These are phyloP conservation scores for Marasmius fiardii DNA, from an alignment of 1,284 basidiomycete species.

Conservation along the genomic window DNA sequence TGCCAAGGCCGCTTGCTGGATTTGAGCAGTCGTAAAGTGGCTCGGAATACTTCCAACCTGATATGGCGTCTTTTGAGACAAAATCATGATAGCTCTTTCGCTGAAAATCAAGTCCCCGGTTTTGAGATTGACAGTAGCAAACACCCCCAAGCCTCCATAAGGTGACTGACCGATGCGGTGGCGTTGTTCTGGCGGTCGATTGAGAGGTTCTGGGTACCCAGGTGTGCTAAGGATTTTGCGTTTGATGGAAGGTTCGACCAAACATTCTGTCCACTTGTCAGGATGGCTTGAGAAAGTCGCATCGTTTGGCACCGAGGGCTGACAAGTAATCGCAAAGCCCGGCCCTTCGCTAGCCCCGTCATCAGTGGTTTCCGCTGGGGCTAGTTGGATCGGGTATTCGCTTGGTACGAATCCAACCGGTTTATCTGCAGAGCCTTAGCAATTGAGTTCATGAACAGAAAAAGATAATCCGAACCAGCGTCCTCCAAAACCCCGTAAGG, in stretches of 20 bases:
- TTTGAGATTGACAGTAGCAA: slow-evolving; percentile 18
- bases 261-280: slow-evolving; percentile 3
- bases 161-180: slow-evolving; percentile 7
- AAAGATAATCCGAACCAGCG: too few relatives aligned
- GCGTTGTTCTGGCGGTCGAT: slow-evolving; percentile 2
- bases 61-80: background rate
- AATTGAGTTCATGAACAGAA: too few relatives aligned
- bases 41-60: too few relatives aligned
- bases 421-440: too few relatives aligned
- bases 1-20: background rate
- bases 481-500: too few relatives aligned
- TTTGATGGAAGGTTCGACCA: slow-evolving; percentile 14
- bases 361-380: too few relatives aligned
- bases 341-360: too few relatives aligned
- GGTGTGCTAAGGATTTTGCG: slow-evolving; percentile 8
- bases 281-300: background rate
- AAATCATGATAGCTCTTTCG: slow-evolving; percentile 14
- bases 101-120: slow-evolving; percentile 18
- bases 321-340: too few relatives aligned
- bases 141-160: slow-evolving; percentile 18
- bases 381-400: too few relatives aligned
- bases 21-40: background rate
- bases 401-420: too few relatives aligned
- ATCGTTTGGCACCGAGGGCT: too few relatives aligned
- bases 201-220: slow-evolving; percentile 15